Evolutionary conservation across 2,329 filamentous ascomycete species (phyloP).

Genomic region (Blumeria hordei): DNA sequence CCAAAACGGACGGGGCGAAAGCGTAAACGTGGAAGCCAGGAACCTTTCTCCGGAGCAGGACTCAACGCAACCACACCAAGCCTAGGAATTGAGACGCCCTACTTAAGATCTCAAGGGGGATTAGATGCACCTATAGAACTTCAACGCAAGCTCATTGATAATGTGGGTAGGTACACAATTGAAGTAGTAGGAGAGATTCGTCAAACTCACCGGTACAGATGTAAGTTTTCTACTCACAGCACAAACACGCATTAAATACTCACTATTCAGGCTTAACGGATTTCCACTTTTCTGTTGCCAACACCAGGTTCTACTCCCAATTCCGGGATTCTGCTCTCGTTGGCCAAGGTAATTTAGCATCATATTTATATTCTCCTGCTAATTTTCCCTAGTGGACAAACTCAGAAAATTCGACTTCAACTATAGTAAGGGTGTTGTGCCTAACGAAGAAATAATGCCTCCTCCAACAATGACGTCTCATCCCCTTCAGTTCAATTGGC

Average conservation of each 20-base stretch:
- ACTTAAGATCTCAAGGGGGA: slow-evolving; percentile 21
- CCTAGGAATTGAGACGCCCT: not conserved
- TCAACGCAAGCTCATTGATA: slow-evolving; percentile 44
- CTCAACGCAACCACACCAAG: not conserved
- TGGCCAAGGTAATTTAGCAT: slow-evolving; percentile 33
- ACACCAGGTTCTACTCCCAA: slow-evolving; percentile 43
- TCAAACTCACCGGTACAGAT: slow-evolving; percentile 68
- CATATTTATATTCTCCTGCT: slow-evolving; percentile 2
- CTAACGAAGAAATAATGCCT: slow-evolving; percentile 48
- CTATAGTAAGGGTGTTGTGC: slow-evolving; percentile 30
- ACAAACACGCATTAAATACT: slow-evolving; percentile 2
- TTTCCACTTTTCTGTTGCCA: slow-evolving; percentile 54
- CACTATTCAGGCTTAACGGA: slow-evolving; percentile 41
- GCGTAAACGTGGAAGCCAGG: slow-evolving; percentile 54
- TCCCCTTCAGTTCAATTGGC: slow-evolving; percentile 50
- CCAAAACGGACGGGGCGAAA: slow-evolving; percentile 72
- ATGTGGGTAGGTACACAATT: slow-evolving; percentile 37
- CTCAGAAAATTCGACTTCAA: slow-evolving; percentile 44
- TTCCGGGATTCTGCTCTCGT: slow-evolving; percentile 49
- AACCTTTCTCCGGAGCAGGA: slow-evolving; percentile 28
- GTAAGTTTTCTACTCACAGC: slow-evolving; percentile 15
- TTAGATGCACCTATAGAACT: slow-evolving; percentile 30
- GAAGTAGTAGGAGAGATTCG: slow-evolving; percentile 49
- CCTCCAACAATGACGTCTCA: slow-evolving; percentile 58
- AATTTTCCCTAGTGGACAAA: slow-evolving; percentile 22